Evolutionary conservation across 2,329 filamentous ascomycete genomes (phyloP), one percentile per base, ranked within the genome.

Genomic region (Colletotrichum sublineola): DNA sequence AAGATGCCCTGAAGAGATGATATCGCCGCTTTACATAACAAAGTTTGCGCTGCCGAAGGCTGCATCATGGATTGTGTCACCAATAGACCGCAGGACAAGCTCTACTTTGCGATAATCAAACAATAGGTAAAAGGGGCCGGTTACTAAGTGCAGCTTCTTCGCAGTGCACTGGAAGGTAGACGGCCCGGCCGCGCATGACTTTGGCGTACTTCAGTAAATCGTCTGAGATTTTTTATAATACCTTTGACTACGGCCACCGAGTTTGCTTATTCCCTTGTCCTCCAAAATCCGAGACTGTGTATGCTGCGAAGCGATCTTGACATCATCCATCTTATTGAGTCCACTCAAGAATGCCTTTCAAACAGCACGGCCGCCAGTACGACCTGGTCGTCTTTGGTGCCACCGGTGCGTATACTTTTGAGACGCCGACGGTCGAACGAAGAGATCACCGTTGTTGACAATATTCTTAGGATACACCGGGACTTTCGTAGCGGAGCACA

Each of bases 401-500:
- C 24, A 88, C 87, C 48, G 88, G 88, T 89, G 80, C 77, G 80
- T 74, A 29, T 42, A 56, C 62, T 56, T 56, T 53, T 24, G 29
- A 38, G 18, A 36, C 46, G 24, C 24, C 42, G 15, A 55, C 57
- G 9, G 24, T 71, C 50, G 55, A 40, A 62, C 52, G 40, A 46
- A 40, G 33, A 20, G 5, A 20, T 15, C 24, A 1, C 31, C 12
- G 40, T 33, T n/a, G 46, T 65, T 64, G 38, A 67, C 33, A 5
- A 52, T 33, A 14, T 44, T 18, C 42, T n/a, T 88, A 79, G 95
- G 95, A 38, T 97, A 97, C 82, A 98, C 95, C 0, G 95, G 95
- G 50, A 91, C 90, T 75, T 86, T 93, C 76, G 91, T 91, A 2
- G 91, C 92, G 38, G 91, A 97, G 80, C 90, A 96, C 81, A 92